phyloP scores from a whole-genome alignment of 1,284 basidiomycete species.

The Ustilago xerochloae region DNA sequence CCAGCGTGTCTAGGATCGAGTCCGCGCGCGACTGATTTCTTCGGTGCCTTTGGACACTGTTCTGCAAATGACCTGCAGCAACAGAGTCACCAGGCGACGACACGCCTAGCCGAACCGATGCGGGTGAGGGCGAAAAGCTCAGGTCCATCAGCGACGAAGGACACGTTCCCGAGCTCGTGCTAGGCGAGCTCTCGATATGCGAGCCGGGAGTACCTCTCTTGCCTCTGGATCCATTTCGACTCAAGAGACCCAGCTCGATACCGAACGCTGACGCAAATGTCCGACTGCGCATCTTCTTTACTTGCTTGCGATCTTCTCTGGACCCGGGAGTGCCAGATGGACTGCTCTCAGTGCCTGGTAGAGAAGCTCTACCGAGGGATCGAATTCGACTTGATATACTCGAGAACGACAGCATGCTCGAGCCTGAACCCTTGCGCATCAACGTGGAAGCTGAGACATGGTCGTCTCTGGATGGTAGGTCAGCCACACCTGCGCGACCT shows the following conservation, averaged over 20 bases:
- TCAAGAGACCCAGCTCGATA: constrained; percentile 25
- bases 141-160: constrained; percentile 17
- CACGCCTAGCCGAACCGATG: background rate
- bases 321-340: constrained; percentile 4
- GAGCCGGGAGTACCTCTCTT: background rate
- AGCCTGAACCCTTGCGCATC: constrained; percentile 12
- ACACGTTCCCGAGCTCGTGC: constrained; percentile 20
- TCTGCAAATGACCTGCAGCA: too few relatives aligned
- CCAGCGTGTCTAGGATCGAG: constrained; percentile 33
- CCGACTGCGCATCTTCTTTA: constrained; percentile 33
- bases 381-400: constrained; percentile 24
- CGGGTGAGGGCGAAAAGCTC: constrained; percentile 27
- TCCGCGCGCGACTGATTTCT: constrained; percentile 25
- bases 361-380: constrained; percentile 2
- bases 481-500: too few relatives aligned
- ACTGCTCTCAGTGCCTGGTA: background rate
- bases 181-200: constrained; percentile 18
- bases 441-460: too few relatives aligned
- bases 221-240: constrained; percentile 4
- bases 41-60: background rate
- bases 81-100: background rate
- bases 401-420: constrained; percentile 17
- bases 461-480: too few relatives aligned
- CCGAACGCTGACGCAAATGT: constrained; percentile 42
- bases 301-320: background rate